Evolutionary conservation across 2,329 filamentous ascomycete species (phyloP).

Genomic region (Trichoderma cornu-damae): DNA sequence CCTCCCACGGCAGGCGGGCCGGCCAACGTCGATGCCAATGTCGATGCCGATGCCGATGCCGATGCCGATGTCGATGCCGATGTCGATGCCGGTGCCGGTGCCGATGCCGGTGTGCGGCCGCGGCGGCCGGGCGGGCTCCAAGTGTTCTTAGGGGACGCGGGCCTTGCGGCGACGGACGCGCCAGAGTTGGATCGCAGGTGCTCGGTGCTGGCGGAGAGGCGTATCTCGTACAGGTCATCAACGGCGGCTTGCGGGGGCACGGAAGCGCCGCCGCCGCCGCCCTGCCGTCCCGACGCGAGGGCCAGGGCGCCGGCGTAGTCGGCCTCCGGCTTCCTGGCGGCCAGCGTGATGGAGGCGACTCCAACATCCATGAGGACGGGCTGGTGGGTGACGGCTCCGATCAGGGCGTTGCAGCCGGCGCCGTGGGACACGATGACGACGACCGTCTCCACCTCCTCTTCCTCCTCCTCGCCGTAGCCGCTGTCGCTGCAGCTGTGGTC

Average conservation of each 20-base stretch:
- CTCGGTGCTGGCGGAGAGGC: slow-evolving; percentile 67
- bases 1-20: slow-evolving; percentile 17
- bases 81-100: too few species aligned
- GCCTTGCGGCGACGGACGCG: slow-evolving; percentile 33
- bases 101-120: slow-evolving; percentile 34
- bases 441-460: slow-evolving; percentile 67
- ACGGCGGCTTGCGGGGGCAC: slow-evolving; percentile 39
- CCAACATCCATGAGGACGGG: slow-evolving; percentile 86
- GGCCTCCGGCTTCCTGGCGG: slow-evolving; percentile 54
- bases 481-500: slow-evolving; percentile 25
- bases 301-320: slow-evolving; percentile 36
- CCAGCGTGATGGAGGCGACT: slow-evolving; percentile 88
- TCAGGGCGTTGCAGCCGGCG: slow-evolving; percentile 90
- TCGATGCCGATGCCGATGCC: too few species aligned
- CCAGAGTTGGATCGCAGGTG: slow-evolving; percentile 53
- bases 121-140: slow-evolving; percentile 29
- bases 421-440: slow-evolving; percentile 89
- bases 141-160: slow-evolving; percentile 32
- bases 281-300: slow-evolving; percentile 23
- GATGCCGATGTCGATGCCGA: too few species aligned
- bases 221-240: slow-evolving; percentile 65
- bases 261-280: slow-evolving; percentile 23
- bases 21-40: slow-evolving; percentile 28
- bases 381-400: slow-evolving; percentile 85
- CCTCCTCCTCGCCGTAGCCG: slow-evolving; percentile 38